Evolutionary conservation across 2,329 filamentous ascomycete species (phyloP), one percentile per base, ranked within the genome.

Genomic region (Hirsutella minnesotensis): DNA sequence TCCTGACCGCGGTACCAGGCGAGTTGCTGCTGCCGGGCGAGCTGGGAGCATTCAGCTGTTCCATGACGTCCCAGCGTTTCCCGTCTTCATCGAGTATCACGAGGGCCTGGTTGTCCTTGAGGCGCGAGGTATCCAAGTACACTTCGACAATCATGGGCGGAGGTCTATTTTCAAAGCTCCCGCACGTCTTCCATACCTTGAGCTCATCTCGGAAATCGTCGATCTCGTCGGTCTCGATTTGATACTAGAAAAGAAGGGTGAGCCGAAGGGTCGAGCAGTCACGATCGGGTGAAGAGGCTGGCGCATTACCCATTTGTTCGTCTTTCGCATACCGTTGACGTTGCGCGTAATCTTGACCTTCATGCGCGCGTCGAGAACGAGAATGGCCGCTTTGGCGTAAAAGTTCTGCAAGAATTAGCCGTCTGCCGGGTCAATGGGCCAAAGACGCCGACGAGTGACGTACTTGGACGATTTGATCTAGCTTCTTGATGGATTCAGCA

Each of bases 381-480:
- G 76, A 41, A 92, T 75, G 33, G 88, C 86, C 30, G 86, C 82
- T 68, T 95, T 96, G 51, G 79, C 81, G 60, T 89, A 86, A 63
- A 94, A 92, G 60, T 95, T 95, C 88, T 95, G 55, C 22, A 16
- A 34, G 4, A 10, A 22, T 31, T 40, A 35, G 24, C 30, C 9
- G 8, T 10, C n/a, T 13, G n/a, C 20, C 29, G 18, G 16, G 4
- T 18, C 9, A 10, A 7, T 20, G n/a, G n/a, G 4, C 10, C 4
- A 22, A 8, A 12, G 24, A 34, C 13, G 19, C 12, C 30, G 30
- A 12, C 22, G 24, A 38, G 18, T 27, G 22, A 49, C 55, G 38
- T 54, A 94, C 88, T 75, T 92, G 86, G 54, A 95, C 81, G 56
- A 96, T 92, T 66, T 95, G 88, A 61, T 94, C 92, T 52, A 95